A percentile compares a stretch with the other conserved stretches of the same genome.
phyloP scores from a whole-genome alignment of 768 basidiomycete genomes.

The Mycena vitilis region DNA sequence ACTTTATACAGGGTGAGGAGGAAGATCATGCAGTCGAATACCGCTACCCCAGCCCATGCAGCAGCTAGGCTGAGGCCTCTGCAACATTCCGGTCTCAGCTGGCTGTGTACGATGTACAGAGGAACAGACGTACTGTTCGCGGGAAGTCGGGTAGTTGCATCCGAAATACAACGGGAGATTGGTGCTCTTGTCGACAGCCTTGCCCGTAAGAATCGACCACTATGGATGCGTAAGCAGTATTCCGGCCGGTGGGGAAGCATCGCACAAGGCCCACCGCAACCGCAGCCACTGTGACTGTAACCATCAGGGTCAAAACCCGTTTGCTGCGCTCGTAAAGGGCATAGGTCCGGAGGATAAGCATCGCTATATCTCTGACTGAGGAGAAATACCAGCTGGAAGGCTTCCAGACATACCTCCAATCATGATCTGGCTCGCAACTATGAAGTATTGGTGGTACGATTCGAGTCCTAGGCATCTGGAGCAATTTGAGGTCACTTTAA shows the following conservation, averaged over 20 bases:
- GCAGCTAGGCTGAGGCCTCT: constrained; percentile 23
- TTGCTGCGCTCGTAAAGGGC: constrained; percentile 35
- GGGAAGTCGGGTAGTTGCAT: constrained; percentile 15
- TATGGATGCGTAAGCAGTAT: neutral
- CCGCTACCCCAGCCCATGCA: constrained; percentile 26
- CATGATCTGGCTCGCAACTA: constrained; percentile 21
- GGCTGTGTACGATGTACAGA: neutral
- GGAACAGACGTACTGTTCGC: constrained; percentile 19
- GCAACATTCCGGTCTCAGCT: neutral
- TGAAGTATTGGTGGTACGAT: constrained; percentile 32
- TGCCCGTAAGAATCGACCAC: constrained; percentile 29
- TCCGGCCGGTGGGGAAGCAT: neutral
- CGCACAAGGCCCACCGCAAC: constrained; percentile 23
- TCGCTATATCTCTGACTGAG: neutral
- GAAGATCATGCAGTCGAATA: constrained; percentile 33
- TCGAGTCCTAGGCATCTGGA: constrained; percentile 16
- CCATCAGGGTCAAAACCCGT: constrained; percentile 22
- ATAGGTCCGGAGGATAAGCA: constrained; percentile 35
- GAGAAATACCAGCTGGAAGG: neutral
- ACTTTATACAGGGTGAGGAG: constrained; percentile 29
- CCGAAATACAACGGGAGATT: constrained; percentile 22
- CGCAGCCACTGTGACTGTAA: neutral
- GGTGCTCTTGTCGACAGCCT: neutral
- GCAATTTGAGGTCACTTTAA: neutral
- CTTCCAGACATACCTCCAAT: constrained; percentile 9